Evolutionary conservation across 306 rosid genomes (phyloP).

Genomic region (Cicer pinnatifidum): DNA sequence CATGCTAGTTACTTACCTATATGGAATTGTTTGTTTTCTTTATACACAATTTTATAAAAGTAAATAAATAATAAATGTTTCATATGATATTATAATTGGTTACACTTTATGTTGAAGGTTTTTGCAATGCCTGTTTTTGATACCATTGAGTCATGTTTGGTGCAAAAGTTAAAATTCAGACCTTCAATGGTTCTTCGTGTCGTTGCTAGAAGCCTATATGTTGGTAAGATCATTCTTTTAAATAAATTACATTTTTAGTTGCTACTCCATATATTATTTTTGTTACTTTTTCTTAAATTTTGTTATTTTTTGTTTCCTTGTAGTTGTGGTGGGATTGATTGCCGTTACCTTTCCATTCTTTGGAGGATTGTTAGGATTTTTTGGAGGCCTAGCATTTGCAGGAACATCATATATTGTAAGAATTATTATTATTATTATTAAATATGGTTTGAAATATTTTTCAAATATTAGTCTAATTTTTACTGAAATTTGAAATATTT

Average conservation of each 20-base stretch:
- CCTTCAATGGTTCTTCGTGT: constrained; percentile 54
- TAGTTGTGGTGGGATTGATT: constrained; percentile 55
- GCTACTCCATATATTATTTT: neutral
- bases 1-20: no score
- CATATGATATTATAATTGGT: neutral
- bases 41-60: no score
- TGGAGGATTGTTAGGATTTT: constrained; percentile 75
- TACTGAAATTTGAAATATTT: neutral
- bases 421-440: constrained; percentile 20
- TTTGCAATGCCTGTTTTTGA: constrained; percentile 74
- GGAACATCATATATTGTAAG: constrained; percentile 68
- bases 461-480: neutral
- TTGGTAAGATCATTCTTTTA: constrained; percentile 51
- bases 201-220: constrained; percentile 48
- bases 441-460: neutral
- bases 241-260: neutral
- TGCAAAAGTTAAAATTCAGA: constrained; percentile 34
- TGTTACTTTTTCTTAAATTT: no score
- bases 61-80: neutral
- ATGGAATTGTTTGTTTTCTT: no score
- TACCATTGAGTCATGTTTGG: constrained; percentile 54
- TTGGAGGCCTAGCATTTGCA: constrained; percentile 76
- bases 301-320: neutral
- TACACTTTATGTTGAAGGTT: constrained; percentile 46
- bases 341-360: constrained; percentile 73